Conservation (phyloP, 106 monocot genomes). For the Dioscorea alata region DNA sequence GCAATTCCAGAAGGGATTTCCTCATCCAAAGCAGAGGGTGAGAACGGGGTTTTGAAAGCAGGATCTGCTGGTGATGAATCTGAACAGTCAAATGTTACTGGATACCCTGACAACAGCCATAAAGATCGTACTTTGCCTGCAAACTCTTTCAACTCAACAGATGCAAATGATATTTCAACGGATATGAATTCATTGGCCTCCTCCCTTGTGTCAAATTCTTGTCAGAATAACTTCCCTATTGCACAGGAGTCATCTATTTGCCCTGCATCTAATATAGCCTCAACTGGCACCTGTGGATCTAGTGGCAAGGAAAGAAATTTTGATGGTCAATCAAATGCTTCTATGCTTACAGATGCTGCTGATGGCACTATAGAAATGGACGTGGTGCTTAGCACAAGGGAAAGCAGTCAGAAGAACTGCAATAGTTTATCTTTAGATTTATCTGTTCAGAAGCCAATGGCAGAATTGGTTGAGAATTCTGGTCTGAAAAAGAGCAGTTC, state of each 20-base stretch:
- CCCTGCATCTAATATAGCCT: conserved; percentile 1
- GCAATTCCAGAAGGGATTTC: neutral
- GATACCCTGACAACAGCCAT: neutral
- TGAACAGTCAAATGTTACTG: conserved; percentile 3
- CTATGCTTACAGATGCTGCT: conserved; percentile 14
- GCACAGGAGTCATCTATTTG: conserved; percentile 20
- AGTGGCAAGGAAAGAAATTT: conserved; percentile 6
- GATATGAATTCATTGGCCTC: conserved; percentile 16
- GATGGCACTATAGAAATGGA: conserved; percentile 14
- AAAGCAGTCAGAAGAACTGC: conserved; percentile 8
- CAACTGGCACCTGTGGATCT: conserved; percentile 7
- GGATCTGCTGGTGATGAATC: conserved; percentile 13
- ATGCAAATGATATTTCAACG: conserved; percentile 12
- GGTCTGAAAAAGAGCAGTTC: conserved; percentile 10
- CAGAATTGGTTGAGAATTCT: neutral
- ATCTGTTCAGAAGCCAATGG: conserved; percentile 3
- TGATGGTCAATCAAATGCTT: conserved; percentile 19
- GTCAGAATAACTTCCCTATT: conserved; percentile 13
- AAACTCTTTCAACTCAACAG: conserved; percentile 4
- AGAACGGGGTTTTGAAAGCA: neutral
- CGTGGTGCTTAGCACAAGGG: conserved; percentile 1
- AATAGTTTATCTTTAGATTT: conserved; percentile 8
- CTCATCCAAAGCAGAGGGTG: neutral
- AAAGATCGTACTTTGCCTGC: neutral
- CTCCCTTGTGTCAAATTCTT: conserved; percentile 11